Evolutionary conservation across 352 stramenopile genomes (phyloP).

Genomic region (Pythium phragmitis): DNA sequence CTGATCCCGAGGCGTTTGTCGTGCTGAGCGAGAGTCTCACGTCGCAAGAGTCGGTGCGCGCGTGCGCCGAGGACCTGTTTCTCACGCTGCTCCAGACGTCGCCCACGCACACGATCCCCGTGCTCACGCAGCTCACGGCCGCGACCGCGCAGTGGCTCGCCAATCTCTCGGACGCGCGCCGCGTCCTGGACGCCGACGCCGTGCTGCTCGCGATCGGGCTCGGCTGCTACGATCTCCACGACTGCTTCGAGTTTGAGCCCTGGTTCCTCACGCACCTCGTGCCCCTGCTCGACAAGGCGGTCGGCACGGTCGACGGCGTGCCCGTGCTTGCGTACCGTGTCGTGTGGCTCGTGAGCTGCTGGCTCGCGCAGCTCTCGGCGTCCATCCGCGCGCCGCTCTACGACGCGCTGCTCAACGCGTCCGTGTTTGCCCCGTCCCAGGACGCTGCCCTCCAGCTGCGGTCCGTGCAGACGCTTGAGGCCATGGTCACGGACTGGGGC

Average conservation of each 20-base stretch:
- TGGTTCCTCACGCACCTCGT: slow-evolving; percentile 80
- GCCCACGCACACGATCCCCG: slow-evolving; percentile 61
- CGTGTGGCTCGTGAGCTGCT: slow-evolving; percentile 87
- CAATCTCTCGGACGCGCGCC: slow-evolving; percentile 16
- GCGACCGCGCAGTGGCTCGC: slow-evolving; percentile 48
- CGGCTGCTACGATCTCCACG: slow-evolving; percentile 85
- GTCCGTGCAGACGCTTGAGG: slow-evolving; percentile 75
- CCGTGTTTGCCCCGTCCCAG: slow-evolving; percentile 33
- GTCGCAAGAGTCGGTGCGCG: slow-evolving; percentile 75
- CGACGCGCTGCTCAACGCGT: slow-evolving; percentile 58
- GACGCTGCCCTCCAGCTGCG: slow-evolving; percentile 70
- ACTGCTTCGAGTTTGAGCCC: slow-evolving; percentile 86
- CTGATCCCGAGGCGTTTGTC: slow-evolving; percentile 65
- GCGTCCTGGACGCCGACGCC: slow-evolving; percentile 59
- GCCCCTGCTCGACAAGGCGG: slow-evolving; percentile 45
- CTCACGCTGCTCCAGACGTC: slow-evolving; percentile 80
- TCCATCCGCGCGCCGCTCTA: slow-evolving; percentile 74
- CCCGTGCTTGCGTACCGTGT: slow-evolving; percentile 75
- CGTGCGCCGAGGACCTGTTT: slow-evolving; percentile 81
- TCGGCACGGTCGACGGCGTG: slow-evolving; percentile 42
- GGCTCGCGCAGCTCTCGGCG: slow-evolving; percentile 77
- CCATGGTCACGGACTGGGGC: slow-evolving; percentile 82
- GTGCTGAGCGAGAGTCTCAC: slow-evolving; percentile 73
- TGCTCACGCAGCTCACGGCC: slow-evolving; percentile 66
- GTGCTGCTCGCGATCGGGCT: slow-evolving; percentile 80